These are phyloP conservation scores for Spathaspora jeffriesii DNA, from an alignment of 1,139 yeast genomes.

Conservation along the genomic window DNA sequence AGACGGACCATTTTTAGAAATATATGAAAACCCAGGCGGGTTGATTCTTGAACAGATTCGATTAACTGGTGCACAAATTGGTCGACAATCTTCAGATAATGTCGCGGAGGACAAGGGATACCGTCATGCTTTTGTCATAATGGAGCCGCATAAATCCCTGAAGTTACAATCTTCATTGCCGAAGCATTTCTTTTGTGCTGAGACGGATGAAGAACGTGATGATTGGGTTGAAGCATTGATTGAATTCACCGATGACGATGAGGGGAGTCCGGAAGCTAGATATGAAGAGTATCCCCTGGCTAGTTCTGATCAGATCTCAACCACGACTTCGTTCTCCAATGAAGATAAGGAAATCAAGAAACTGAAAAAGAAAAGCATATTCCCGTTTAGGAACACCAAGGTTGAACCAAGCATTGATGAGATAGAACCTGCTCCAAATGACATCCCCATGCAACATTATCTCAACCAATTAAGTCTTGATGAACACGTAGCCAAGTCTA, in stretches of 20 bases:
- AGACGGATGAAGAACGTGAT: conserved; percentile 77
- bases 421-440: conserved; percentile 8
- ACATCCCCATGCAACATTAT: conserved; percentile 32
- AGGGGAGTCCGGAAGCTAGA: conserved; percentile 14
- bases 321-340: conserved; percentile 9
- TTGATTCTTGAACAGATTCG: conserved; percentile 56
- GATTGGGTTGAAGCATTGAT: conserved; percentile 69
- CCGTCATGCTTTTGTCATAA: conserved; percentile 73
- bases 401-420: conserved; percentile 3
- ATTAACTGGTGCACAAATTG: conserved; percentile 62
- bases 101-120: conserved; percentile 73
- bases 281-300: conserved; percentile 17
- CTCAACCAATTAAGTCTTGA: conserved; percentile 42
- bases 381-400: conserved; percentile 43
- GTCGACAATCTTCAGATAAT: conserved; percentile 58
- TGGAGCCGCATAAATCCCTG: conserved; percentile 60
- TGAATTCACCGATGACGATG: conserved; percentile 30
- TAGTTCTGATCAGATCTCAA: conserved; percentile 13
- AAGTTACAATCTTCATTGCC: conserved; percentile 52
- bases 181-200: conserved; percentile 80
- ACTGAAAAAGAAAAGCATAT: conserved; percentile 58
- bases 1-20: conserved; percentile 62
- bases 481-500: conserved; percentile 31
- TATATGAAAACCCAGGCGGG: conserved; percentile 65
- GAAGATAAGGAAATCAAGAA: conserved; percentile 23